Base-by-base conservation (phyloP, 805 yeast species). In the Candida patagonica region DNA sequence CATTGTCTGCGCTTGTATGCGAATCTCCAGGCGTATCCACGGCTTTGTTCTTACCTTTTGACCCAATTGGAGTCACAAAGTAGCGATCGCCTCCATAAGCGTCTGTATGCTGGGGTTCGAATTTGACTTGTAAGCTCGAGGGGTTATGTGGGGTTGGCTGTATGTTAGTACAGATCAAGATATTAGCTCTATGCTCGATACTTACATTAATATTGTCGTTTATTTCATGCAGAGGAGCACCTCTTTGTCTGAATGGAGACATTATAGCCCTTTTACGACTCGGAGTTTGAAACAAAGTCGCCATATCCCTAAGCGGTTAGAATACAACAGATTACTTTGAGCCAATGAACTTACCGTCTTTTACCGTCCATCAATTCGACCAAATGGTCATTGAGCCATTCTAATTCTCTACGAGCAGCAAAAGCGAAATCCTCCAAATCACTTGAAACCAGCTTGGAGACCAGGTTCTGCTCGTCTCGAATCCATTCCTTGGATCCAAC, bases 401-500 rank as follows among this genome's bases (percentile, higher is more conserved):
- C 61, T 25, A 69, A 46, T 30, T 66, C 69, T 9, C 63, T 51
- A 6, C 62, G 54, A 5, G 71, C 60, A 5, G 61, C 59, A 21
- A 56, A 57, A 12, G 68, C 65, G 33, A 70, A 56, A 29, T 61
- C 65, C 40, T 66, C 71, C 10, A 62, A 52, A 42, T 62, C 61
- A 17, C 58, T 53, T 8, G 54, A 47, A 46, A 70, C 65, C 40
- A 62, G 57, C 31, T 59, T 61, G 45, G 61, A 61, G 23, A 66
- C 61, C 12, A 62, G 57, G 41, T 55, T 52, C 53, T 70, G 55
- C 48, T 73, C 76, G 37, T 56, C 56, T 25, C 70, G 61, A 35
- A 72, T 60, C 75, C 76, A 74, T 45, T 61, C 67, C 9, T 74
- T 68, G 2, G 77, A 59, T 5, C 78, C 80, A n/a, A 49, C 44